Conservation (phyloP, 2,329 filamentous ascomycete species). For the Beauveria scarabaeidicola region DNA sequence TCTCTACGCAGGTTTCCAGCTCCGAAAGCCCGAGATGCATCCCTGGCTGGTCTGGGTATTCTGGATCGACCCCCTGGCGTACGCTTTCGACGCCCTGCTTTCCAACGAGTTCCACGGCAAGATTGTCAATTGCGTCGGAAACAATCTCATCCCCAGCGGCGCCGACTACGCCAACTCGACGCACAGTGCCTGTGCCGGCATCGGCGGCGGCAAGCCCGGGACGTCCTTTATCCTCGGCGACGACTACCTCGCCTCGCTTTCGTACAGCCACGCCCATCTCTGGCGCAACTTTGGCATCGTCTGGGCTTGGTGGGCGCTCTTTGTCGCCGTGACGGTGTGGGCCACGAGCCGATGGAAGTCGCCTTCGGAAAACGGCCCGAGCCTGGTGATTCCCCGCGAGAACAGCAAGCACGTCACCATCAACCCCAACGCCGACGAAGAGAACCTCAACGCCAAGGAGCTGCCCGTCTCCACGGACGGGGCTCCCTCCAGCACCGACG, state of each 20-base stretch:
- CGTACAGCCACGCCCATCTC: conserved; percentile 41
- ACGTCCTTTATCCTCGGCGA: conserved; percentile 44
- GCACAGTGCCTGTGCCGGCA: conserved; percentile 47
- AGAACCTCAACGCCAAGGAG: conserved; percentile 28
- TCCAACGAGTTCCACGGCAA: conserved; percentile 62
- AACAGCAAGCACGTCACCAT: conserved; percentile 20
- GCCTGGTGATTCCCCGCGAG: conserved; percentile 55
- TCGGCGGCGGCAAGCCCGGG: conserved; percentile 45
- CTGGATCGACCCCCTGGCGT: conserved; percentile 60
- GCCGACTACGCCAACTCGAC: conserved; percentile 34
- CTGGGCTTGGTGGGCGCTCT: conserved; percentile 55
- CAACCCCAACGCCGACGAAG: conserved; percentile 36
- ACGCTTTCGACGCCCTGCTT: conserved; percentile 60
- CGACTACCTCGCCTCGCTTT: conserved; percentile 47
- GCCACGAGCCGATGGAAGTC: conserved; percentile 50
- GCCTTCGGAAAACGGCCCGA: conserved; percentile 41
- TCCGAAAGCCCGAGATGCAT: conserved; percentile 52
- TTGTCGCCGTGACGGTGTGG: conserved; percentile 48
- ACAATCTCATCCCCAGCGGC: conserved; percentile 43
- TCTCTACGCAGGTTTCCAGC: conserved; percentile 58
- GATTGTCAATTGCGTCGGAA: conserved; percentile 39
- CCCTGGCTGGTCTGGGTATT: conserved; percentile 56
- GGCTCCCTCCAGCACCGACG: conserved; percentile 27
- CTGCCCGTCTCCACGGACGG: neutral
- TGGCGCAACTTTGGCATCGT: conserved; percentile 56